These are phyloP conservation scores for Rosa lucieae DNA, from an alignment of 306 rosid genomes.

Conservation along the genomic window DNA sequence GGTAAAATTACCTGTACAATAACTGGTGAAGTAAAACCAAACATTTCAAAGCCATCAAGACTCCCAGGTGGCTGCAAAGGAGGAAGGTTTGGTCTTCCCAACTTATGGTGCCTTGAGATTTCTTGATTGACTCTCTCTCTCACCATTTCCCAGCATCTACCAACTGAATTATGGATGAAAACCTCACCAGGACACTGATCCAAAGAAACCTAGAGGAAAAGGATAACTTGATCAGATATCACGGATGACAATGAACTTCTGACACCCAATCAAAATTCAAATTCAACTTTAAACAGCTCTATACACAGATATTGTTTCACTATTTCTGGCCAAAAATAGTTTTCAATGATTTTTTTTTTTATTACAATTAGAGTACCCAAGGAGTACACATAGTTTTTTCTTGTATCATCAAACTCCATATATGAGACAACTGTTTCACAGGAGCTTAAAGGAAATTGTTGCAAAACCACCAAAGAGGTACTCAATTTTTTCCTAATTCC, in stretches of 20 bases:
- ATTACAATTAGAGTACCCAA: not conserved
- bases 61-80: slow-evolving; percentile 99
- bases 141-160: slow-evolving; percentile 91
- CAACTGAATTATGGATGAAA: slow-evolving; percentile 71
- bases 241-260: not conserved
- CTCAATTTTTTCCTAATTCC: not conserved
- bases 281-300: not conserved
- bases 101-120: slow-evolving; percentile 72
- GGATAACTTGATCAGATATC: not conserved
- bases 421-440: not conserved
- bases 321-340: not conserved
- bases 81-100: slow-evolving; percentile 76
- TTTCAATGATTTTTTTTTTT: not conserved
- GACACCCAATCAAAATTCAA: not conserved
- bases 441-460: not conserved
- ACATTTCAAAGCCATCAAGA: slow-evolving; percentile 98
- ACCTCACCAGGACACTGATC: slow-evolving; percentile 74
- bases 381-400: not conserved
- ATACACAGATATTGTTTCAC: not conserved
- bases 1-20: slow-evolving; percentile 81
- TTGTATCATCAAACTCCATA: not conserved
- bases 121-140: slow-evolving; percentile 73
- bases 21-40: slow-evolving; percentile 94
- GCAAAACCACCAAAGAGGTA: not conserved
- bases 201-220: slow-evolving; percentile 64